Percentiles rank a stretch among this genome's conserved stretches.
Evolutionary conservation across 2,329 filamentous ascomycete species (phyloP).

Genomic region (Fusarium euwallaceae): DNA sequence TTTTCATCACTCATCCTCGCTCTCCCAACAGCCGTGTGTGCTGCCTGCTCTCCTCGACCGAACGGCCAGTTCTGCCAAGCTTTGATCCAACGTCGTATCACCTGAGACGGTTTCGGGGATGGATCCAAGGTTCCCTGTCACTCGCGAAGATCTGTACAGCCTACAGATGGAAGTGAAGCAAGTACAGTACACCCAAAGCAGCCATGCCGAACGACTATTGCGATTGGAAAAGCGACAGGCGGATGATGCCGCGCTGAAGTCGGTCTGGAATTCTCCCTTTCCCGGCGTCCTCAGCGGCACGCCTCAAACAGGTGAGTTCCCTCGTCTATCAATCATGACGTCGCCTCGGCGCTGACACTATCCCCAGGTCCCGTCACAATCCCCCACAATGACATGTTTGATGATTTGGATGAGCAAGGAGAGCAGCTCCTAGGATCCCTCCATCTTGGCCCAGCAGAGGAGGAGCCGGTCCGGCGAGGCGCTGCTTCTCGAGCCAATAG

Average conservation of each 20-base stretch:
- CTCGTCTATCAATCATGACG: not conserved
- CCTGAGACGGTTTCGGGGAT: constrained; percentile 59
- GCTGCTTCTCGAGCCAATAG: constrained; percentile 95
- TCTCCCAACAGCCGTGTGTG: not conserved
- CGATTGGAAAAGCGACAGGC: constrained; percentile 76
- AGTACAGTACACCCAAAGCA: constrained; percentile 72
- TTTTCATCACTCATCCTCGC: constrained; percentile 3
- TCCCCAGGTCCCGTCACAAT: constrained; percentile 80
- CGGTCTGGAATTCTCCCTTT: constrained; percentile 94
- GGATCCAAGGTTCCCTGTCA: constrained; percentile 72
- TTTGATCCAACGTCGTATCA: not conserved
- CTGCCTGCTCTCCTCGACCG: not conserved
- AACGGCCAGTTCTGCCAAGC: constrained; percentile 3
- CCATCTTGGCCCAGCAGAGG: constrained; percentile 83
- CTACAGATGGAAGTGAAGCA: constrained; percentile 80
- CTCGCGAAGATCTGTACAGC: constrained; percentile 75
- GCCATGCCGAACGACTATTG: constrained; percentile 72
- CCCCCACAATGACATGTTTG: constrained; percentile 86
- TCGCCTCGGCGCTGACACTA: constrained; percentile 32
- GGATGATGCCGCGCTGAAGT: constrained; percentile 79
- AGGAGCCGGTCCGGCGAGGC: constrained; percentile 86
- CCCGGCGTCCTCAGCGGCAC: constrained; percentile 86
- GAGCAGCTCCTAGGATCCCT: constrained; percentile 84
- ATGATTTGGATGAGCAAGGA: constrained; percentile 89
- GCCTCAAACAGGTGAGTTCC: constrained; percentile 82